Conservation (phyloP, 129 eudicot species). For the Ambrosia trifida region DNA sequence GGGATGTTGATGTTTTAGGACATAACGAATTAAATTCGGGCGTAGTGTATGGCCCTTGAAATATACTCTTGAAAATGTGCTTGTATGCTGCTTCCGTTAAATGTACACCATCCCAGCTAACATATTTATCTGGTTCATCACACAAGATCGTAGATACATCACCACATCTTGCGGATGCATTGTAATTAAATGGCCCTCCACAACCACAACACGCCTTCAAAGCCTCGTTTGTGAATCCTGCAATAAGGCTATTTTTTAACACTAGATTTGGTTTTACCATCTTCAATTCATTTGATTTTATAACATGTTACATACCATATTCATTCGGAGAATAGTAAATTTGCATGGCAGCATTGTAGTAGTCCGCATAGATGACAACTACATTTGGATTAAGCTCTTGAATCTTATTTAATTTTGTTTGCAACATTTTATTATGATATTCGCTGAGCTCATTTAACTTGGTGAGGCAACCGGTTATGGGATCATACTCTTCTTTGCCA, state of each 20-base stretch:
- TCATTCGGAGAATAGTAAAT: slow-evolving; percentile 18
- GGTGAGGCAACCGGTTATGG: slow-evolving; percentile 14
- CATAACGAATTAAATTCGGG: slow-evolving; percentile 18
- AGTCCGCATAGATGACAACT: slow-evolving; percentile 33
- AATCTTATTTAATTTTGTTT: slow-evolving; percentile 8
- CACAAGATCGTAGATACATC: slow-evolving; percentile 8
- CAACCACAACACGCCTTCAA: slow-evolving; percentile 33
- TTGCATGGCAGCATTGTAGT: slow-evolving; percentile 34
- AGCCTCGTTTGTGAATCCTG: slow-evolving; percentile 20
- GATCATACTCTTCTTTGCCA: slow-evolving; percentile 13
- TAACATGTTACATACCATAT: background rate
- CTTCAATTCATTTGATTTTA: background rate
- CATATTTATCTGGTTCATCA: slow-evolving; percentile 28
- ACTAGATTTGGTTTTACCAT: background rate
- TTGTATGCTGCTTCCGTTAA: slow-evolving; percentile 34
- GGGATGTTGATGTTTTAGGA: slow-evolving; percentile 12
- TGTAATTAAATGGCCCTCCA: slow-evolving; percentile 27
- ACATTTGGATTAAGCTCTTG: slow-evolving; percentile 18
- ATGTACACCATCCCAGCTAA: slow-evolving; percentile 41
- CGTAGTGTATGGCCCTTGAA: slow-evolving; percentile 24
- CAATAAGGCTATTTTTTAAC: background rate
- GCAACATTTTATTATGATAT: slow-evolving; percentile 29
- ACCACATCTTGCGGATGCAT: slow-evolving; percentile 14
- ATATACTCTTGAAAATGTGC: slow-evolving; percentile 19
- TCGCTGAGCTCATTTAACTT: slow-evolving; percentile 16